phyloP scores from a whole-genome alignment of 2,329 filamentous ascomycete genomes.

The Geoglossum cookeanum region DNA sequence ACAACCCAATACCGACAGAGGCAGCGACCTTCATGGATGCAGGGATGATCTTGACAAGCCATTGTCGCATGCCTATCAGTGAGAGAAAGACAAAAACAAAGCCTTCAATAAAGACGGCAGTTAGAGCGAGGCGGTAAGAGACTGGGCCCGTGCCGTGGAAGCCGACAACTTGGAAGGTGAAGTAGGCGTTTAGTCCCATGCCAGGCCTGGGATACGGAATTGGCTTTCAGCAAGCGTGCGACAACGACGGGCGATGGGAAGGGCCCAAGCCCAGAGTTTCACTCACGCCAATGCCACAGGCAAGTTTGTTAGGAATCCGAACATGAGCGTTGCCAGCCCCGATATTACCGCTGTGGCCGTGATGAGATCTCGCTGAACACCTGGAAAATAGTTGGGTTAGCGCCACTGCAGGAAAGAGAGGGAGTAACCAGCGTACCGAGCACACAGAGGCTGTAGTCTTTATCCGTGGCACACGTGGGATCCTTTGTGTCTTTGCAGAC shows the following conservation, averaged over 20 bases:
- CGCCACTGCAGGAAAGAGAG: background rate
- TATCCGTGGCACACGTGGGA: conserved; percentile 33
- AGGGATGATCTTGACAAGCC: conserved; percentile 48
- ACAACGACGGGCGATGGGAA: background rate
- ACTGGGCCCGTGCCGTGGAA: conserved; percentile 36
- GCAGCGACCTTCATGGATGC: conserved; percentile 46
- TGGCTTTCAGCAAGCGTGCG: background rate
- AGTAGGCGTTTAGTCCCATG: conserved; percentile 55
- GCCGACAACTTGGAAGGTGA: conserved; percentile 47
- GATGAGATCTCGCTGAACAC: conserved; percentile 57
- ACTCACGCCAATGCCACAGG: conserved; percentile 16
- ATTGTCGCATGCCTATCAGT: conserved; percentile 51
- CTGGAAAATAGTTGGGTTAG: conserved; percentile 17
- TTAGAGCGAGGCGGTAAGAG: conserved; percentile 40
- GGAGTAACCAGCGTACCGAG: conserved; percentile 4
- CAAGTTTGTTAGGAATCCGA: conserved; percentile 42
- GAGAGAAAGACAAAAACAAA: conserved; percentile 45
- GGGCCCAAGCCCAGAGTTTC: background rate
- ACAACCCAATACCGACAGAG: conserved; percentile 45
- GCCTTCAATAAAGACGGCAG: conserved; percentile 45
- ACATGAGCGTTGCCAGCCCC: conserved; percentile 49
- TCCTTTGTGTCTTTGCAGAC: conserved; percentile 41
- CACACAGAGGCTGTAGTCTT: conserved; percentile 43
- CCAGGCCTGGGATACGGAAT: conserved; percentile 41
- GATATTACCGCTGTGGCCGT: conserved; percentile 73